Percentiles rank a stretch among this genome's conserved stretches.
Conservation (phyloP, 1,139 yeast species). For the Kodamaea alishanica region DNA sequence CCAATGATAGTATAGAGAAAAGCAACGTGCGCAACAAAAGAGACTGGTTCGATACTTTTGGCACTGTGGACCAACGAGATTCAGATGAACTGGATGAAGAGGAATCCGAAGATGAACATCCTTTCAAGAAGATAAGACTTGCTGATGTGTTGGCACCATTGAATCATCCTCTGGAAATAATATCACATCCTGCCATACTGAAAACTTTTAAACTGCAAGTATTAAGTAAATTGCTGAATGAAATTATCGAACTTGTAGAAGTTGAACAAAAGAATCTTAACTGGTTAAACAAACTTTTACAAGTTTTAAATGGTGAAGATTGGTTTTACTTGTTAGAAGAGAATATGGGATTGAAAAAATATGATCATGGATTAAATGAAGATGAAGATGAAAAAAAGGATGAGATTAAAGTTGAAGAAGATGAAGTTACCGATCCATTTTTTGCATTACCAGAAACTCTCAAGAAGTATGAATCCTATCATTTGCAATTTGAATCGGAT, state of each 20-base stretch:
- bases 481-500: constrained; percentile 25
- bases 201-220: constrained; percentile 56
- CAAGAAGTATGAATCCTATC: constrained; percentile 35
- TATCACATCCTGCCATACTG: constrained; percentile 65
- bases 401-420: constrained; percentile 3
- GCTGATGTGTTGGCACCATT: constrained; percentile 71
- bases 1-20: constrained; percentile 34
- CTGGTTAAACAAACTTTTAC: constrained; percentile 65
- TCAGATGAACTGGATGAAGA: constrained; percentile 12
- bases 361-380: constrained; percentile 68
- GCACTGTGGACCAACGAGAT: constrained; percentile 14
- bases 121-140: constrained; percentile 35
- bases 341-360: constrained; percentile 60
- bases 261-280: constrained; percentile 75
- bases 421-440: constrained; percentile 33
- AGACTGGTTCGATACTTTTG: constrained; percentile 34
- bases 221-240: constrained; percentile 56
- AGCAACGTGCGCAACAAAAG: constrained; percentile 30
- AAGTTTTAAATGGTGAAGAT: constrained; percentile 82
- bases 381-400: constrained; percentile 27
- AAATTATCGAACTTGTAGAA: constrained; percentile 73
- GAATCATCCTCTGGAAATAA: constrained; percentile 74
- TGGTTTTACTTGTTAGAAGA: constrained; percentile 64
- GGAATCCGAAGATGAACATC: constrained; percentile 26
- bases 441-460: constrained; percentile 38